These are phyloP conservation scores for Papiliotrema flavescens DNA, from an alignment of 1,284 basidiomycete species.

Conservation along the genomic window DNA sequence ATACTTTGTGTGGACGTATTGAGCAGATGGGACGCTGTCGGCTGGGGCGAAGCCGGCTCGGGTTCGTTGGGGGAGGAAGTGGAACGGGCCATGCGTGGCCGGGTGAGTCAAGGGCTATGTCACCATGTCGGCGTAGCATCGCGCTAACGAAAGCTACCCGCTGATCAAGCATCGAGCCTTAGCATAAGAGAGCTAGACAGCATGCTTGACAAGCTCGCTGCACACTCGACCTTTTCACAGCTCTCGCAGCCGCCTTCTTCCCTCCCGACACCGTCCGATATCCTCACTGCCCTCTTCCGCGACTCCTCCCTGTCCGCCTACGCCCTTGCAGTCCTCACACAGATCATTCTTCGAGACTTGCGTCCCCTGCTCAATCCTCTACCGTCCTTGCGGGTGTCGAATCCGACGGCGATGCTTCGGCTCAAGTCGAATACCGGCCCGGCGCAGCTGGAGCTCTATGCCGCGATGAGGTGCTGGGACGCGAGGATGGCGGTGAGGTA, in stretches of 20 bases:
- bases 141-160: constrained; percentile 3
- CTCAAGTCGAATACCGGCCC: constrained; percentile 41
- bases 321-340: constrained; percentile 65
- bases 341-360: constrained; percentile 80
- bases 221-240: constrained; percentile 62
- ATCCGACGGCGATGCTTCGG: constrained; percentile 31
- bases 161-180: constrained; percentile 17
- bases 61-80: constrained; percentile 72
- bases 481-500: constrained; percentile 60
- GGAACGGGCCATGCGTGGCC: constrained; percentile 49
- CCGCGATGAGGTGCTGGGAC: constrained; percentile 72
- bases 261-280: neutral
- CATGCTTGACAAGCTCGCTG: constrained; percentile 69
- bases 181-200: constrained; percentile 55
- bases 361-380: constrained; percentile 70
- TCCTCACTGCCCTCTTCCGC: constrained; percentile 23
- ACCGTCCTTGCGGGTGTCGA: constrained; percentile 36
- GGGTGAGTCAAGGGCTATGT: constrained; percentile 23
- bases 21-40: constrained; percentile 53
- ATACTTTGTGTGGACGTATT: constrained; percentile 54
- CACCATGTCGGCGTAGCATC: neutral
- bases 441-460: constrained; percentile 57
- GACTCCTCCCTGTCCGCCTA: constrained; percentile 53
- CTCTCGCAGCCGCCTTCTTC: constrained; percentile 22
- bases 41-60: constrained; percentile 43